Evolutionary conservation across 352 stramenopile genomes (phyloP), one percentile per base, ranked within the genome.

Genomic region (Nothophytophthora sp.): DNA sequence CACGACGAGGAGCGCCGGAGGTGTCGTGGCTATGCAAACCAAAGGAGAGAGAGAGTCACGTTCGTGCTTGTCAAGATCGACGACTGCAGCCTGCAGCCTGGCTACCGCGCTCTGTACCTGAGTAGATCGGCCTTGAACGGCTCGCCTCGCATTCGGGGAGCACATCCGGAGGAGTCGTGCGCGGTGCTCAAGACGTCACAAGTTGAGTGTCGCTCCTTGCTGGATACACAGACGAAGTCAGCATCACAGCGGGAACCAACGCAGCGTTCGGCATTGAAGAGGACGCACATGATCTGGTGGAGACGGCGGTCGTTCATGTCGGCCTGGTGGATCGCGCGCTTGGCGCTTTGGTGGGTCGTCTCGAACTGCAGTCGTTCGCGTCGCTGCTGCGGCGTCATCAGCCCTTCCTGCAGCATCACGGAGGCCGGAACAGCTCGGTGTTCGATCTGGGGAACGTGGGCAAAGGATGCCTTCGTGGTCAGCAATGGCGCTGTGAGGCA

Each of bases 201-300:
- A 4, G 73, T 91, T n/a, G 57, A 69, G 45, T 90, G 63, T 5
- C 67, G 76, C 28, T 70, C 63, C 41, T 76, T 84, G 20, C 62
- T 73, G 27, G 22, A 41, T n/a, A 45, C 32, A 41, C 18, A 39
- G 20, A 55, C 6, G 11, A 20, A 3, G 16, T 29, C 18, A 27
- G 23, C 33, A 52, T 52, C 24, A 68, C 32, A 24, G 38, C 41
- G 15, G 34, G 12, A 11, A 45, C 10, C 19, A 45, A 52, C 58
- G 39, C 53, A 16, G 34, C 23, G 5, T 11, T 32, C 6, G 27
- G 10, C 15, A 52, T 19, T n/a, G 15, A 36, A 50, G 22, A 25
- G n/a, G 7, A 50, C 71, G 28, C 67, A 91, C 82, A 90, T 81
- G 48, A 93, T 74, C 56, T 93, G 80, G 11, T 86, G 73, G 0